Percentiles rank a stretch among this genome's conserved stretches.
Evolutionary conservation across 139 green algal genomes (phyloP).

Genomic region (Chlorella sp.): DNA sequence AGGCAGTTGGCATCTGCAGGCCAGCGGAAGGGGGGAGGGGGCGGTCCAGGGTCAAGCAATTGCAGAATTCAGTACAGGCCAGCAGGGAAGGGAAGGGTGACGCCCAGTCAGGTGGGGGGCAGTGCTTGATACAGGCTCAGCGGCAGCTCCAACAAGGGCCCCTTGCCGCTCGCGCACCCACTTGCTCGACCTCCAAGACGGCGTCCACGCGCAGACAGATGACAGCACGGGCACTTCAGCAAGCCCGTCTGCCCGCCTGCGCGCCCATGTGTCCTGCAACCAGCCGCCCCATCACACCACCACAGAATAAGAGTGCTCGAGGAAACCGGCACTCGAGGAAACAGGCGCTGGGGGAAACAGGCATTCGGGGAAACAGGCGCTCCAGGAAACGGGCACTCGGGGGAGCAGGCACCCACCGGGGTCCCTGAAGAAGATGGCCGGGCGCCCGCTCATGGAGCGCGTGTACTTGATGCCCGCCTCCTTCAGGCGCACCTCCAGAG

Average conservation of each 20-base stretch:
- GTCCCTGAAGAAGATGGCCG: conserved; percentile 93
- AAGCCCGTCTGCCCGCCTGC: too few species aligned
- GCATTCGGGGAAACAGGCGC: too few species aligned
- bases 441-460: conserved; percentile 74
- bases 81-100: too few species aligned
- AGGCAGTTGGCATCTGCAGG: conserved; percentile 71
- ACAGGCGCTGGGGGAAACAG: too few species aligned
- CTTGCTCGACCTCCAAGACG: too few species aligned
- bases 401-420: conserved; percentile 53
- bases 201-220: too few species aligned
- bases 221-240: too few species aligned
- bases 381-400: too few species aligned
- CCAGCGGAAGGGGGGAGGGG: background rate
- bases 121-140: too few species aligned
- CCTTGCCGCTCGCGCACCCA: background rate
- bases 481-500: conserved; percentile 73
- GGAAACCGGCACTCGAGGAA: too few species aligned
- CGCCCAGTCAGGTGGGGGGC: too few species aligned
- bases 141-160: background rate
- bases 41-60: background rate
- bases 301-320: too few species aligned
- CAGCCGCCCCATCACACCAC: background rate
- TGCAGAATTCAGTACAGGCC: background rate
- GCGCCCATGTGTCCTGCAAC: background rate
- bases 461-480: conserved; percentile 73